Evolutionary conservation across 139 green algal genomes (phyloP).

Genomic region (Closterium sp.): DNA sequence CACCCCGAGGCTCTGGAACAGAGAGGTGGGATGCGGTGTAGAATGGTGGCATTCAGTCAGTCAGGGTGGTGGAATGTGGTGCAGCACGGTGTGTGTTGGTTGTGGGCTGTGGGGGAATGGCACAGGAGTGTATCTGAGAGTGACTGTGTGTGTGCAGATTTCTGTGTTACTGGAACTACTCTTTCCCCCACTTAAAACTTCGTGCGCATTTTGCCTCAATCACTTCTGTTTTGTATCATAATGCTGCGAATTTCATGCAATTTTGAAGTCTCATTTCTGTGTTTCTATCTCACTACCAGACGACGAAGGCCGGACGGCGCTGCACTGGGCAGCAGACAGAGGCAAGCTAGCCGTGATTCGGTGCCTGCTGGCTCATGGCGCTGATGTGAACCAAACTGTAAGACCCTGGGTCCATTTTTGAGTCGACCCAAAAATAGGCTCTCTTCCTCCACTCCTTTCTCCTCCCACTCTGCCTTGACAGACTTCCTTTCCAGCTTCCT

Average conservation of each 20-base stretch:
- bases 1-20: background rate
- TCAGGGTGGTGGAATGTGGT: background rate
- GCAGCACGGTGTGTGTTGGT: background rate
- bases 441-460: background rate
- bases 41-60: background rate
- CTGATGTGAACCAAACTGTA: slow-evolving; percentile 7
- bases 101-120: background rate
- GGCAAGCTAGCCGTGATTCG: slow-evolving; percentile 43
- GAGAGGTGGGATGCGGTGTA: background rate
- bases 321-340: slow-evolving; percentile 57
- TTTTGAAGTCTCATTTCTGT: background rate
- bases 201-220: too few relatives aligned
- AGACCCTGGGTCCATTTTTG: too few relatives aligned
- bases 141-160: too few relatives aligned
- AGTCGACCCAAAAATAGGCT: too few relatives aligned
- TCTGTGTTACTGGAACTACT: too few relatives aligned
- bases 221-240: too few relatives aligned
- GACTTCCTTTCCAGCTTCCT: background rate
- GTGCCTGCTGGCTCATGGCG: slow-evolving; percentile 29
- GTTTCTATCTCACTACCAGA: slow-evolving; percentile 25
- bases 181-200: too few relatives aligned
- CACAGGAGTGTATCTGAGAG: too few relatives aligned
- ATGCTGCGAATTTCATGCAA: too few relatives aligned
- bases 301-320: slow-evolving; percentile 44
- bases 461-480: slow-evolving; percentile 9